Base-by-base conservation (phyloP, 495 filamentous ascomycete species). In the Penicillium flavigenum region DNA sequence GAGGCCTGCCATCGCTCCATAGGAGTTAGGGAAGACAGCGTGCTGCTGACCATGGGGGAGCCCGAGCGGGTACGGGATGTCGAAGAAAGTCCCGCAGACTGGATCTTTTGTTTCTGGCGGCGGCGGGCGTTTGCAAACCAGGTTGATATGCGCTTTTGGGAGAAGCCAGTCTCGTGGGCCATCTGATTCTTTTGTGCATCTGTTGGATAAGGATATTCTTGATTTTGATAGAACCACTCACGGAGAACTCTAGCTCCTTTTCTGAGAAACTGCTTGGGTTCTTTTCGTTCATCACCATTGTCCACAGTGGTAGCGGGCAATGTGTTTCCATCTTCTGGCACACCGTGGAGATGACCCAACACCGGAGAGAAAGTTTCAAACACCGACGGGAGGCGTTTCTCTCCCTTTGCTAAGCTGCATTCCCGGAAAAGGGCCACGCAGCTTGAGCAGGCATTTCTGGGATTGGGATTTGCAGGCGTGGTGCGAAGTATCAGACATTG, bases 1-100 rank as follows among this genome's bases (percentile, higher is more conserved):
- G 89, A 91, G 62, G 83, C 76, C 69, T 87, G 80, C 90, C 89
- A 94, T 70, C 90, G 75, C 66, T 94, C 88, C 55, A 94, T 73
- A 1, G 90, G 90, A 51, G 73, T 75, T 65, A 77, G 85, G 79
- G 80, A 88, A 75, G 64, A 75, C 65, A 61, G 80, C 68, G 53
- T 81, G 59, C 39, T 74, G 54, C 34, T 68, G 3, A 74, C 66
- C 54, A 77, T 66, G 0, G 75, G 75, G 8, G 75, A 77, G 4
- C 73, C 69, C 4, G 67, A 63, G 7, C 70, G 66, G 32, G 62
- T 36, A 42, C 63, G 34, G 56, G 62, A 81, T 64, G 39, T 86
- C 80, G 67, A 85, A 75, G 65, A 83, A 78, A 36, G 72, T 72
- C 60, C 78, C 69, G 32, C 75, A 57, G 32, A 79, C 65, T 67